Evolutionary conservation across 768 basidiomycete species (phyloP), one percentile per base, ranked within the genome.

Genomic region (Trametes gibbosa): DNA sequence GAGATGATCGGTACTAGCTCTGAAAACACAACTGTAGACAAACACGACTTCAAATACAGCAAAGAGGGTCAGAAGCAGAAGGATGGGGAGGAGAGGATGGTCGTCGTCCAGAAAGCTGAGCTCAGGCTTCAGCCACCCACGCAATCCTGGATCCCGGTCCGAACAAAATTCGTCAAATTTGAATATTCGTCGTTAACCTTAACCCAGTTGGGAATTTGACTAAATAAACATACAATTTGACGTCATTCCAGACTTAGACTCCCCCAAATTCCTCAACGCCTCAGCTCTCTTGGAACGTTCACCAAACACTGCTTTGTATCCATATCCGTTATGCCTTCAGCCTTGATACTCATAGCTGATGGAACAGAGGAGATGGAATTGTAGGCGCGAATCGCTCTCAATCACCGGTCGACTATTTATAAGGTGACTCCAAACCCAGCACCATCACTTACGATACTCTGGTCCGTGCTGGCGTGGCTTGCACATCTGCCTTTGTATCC

Each of bases 321-420:
- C 37, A 17, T 13, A 17, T 1, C 12, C 21, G 58, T 21, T 35
- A 72, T 71, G 69, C 75, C 80, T 10, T 82, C 84, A 37, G 91
- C 87, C 6, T 75, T 91, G 21, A 78, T 93, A 47, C 75, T 93
- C 23, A 81, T 93, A 25, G 87, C 90, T 17, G 81, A 92, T 68
- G 91, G 91, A 13, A 92, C 91, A 1, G 91, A 93, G 69, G 91
- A 93, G 74, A 92, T 91, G 85, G 90, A 92, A 72, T 92, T 92
- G 90, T 89, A 67, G 65, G 84, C 67, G n/a, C 23, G 7, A 19
- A 27, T 35, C 50, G 19, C 23, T 29, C 14, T 39, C 29, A 54
- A 35, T 29, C 37, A 46, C 37, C 45, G 23, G 5, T 19, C 42
- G n/a, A 24, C 24, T 47, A 23, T 54, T 39, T 48, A 45, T 10